Percentiles rank a stretch among this genome's conserved stretches.
phyloP scores from a whole-genome alignment of 768 basidiomycete species.

The Mycena sanguinolenta region DNA sequence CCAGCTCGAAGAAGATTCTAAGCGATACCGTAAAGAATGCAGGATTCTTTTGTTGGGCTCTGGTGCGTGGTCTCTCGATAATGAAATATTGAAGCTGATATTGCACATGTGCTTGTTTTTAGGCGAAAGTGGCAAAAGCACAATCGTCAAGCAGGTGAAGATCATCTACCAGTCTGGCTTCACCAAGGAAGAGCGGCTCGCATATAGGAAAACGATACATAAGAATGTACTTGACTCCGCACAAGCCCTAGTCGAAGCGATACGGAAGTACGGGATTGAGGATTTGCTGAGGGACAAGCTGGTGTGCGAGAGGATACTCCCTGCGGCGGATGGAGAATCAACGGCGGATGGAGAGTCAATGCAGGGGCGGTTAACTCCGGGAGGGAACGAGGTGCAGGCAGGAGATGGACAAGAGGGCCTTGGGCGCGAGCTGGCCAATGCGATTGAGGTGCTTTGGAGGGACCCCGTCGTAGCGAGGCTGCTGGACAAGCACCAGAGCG shows the following conservation, averaged over 20 bases:
- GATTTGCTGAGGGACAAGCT: background rate
- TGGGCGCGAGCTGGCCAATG: slow-evolving; percentile 68
- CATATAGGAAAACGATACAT: slow-evolving; percentile 73
- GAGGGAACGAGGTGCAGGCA: too few species aligned
- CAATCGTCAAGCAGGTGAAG: slow-evolving; percentile 83
- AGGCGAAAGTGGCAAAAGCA: slow-evolving; percentile 78
- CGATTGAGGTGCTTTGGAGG: slow-evolving; percentile 66
- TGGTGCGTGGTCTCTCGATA: slow-evolving; percentile 64
- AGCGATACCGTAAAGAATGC: slow-evolving; percentile 67
- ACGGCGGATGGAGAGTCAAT: too few species aligned
- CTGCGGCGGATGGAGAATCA: too few species aligned
- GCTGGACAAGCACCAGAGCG: slow-evolving; percentile 54
- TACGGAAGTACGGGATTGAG: background rate
- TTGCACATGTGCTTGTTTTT: too few species aligned
- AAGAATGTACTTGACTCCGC: slow-evolving; percentile 58
- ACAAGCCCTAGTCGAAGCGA: background rate
- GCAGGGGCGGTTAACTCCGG: too few species aligned
- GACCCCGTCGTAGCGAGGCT: slow-evolving; percentile 56
- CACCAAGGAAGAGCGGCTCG: slow-evolving; percentile 69
- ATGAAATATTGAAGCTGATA: too few species aligned
- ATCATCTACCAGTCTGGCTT: slow-evolving; percentile 78
- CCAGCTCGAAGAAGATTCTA: slow-evolving; percentile 68
- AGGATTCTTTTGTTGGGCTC: slow-evolving; percentile 74
- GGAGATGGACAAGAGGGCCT: too few species aligned
- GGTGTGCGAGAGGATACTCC: slow-evolving; percentile 58